Conservation (phyloP, 257 asterid species). For the Orobanche coerulescens region DNA sequence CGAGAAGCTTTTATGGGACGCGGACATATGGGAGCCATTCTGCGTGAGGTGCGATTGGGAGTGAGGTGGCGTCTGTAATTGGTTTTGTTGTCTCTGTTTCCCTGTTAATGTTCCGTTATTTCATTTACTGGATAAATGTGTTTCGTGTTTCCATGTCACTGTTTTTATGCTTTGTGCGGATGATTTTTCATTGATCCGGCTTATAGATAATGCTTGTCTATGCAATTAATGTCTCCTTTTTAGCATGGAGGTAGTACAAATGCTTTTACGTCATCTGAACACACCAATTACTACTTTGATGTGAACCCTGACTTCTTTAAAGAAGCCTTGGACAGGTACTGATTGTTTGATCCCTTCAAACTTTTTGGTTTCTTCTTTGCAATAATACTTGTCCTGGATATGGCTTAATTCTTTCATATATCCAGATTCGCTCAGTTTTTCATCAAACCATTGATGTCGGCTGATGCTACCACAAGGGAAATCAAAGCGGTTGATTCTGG, state of each 20-base stretch:
- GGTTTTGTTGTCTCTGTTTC: neutral
- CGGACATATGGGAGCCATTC: no score
- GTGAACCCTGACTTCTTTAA: constrained; percentile 80
- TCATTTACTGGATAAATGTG: neutral
- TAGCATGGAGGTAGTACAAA: constrained; percentile 98
- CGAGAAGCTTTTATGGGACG: no score
- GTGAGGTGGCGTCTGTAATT: no score
- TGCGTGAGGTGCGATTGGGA: no score
- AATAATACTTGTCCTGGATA: neutral
- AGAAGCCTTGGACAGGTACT: constrained; percentile 92
- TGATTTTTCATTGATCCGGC: constrained; percentile 9
- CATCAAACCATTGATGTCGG: constrained; percentile 89
- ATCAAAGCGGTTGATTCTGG: constrained; percentile 98
- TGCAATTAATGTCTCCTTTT: constrained; percentile 14
- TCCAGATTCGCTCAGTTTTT: constrained; percentile 90
- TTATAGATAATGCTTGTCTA: neutral
- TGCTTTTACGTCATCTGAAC: constrained; percentile 84
- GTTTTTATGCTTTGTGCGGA: neutral
- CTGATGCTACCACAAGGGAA: constrained; percentile 95
- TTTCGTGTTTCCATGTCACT: neutral
- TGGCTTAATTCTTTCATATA: constrained; percentile 16
- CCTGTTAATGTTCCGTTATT: neutral
- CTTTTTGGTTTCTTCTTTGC: neutral
- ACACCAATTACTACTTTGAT: constrained; percentile 84
- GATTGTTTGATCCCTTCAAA: constrained; percentile 7